These are phyloP conservation scores for Trifolium repens DNA, from an alignment of 306 rosid genomes.

Conservation along the genomic window DNA sequence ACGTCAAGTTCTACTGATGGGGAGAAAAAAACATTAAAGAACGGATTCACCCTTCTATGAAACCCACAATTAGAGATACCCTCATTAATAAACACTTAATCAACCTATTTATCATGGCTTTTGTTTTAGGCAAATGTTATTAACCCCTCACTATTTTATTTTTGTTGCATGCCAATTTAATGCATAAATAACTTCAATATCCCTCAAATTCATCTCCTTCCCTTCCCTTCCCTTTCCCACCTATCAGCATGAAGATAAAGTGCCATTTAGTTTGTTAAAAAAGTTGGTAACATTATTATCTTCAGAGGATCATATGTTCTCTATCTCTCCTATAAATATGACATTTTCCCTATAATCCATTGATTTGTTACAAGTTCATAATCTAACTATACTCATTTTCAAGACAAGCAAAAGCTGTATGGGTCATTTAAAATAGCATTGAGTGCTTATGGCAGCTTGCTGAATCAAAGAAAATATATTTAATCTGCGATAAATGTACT, in stretches of 20 bases:
- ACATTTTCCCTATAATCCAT: not conserved
- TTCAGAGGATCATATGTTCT: not conserved
- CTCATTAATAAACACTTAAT: no score
- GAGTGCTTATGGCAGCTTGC: not conserved
- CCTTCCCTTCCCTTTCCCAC: not conserved
- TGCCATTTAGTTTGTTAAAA: not conserved
- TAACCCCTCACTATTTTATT: not conserved
- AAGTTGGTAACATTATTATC: not conserved
- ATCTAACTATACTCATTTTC: not conserved
- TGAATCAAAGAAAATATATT: not conserved
- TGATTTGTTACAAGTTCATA: not conserved
- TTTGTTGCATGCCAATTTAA: not conserved
- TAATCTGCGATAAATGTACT: not conserved
- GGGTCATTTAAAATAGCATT: not conserved
- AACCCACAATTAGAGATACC: no score
- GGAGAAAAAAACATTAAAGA: no score
- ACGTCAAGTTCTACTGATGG: no score
- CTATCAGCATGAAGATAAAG: not conserved
- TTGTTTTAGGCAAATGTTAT: not conserved
- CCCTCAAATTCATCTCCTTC: not conserved
- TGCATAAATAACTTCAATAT: not conserved
- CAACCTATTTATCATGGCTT: no score
- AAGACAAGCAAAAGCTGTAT: not conserved
- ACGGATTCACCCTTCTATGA: no score
- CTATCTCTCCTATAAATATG: not conserved